phyloP scores from a whole-genome alignment of 2,329 filamentous ascomycete genomes.

The Beauveria rudraprayagi region DNA sequence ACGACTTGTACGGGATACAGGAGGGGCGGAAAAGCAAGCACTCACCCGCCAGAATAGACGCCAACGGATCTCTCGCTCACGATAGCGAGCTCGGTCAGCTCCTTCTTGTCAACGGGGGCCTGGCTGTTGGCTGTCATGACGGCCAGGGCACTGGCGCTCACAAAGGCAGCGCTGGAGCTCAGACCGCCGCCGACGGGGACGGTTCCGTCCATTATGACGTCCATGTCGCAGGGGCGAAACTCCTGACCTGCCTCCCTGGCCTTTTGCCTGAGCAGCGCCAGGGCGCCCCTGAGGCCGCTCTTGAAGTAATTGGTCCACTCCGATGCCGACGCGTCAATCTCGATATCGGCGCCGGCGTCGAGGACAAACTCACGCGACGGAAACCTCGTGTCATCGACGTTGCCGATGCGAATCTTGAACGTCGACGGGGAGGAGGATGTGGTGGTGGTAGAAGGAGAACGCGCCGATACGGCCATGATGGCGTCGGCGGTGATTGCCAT shows the following conservation, averaged over 20 bases:
- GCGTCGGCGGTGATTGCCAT: constrained; percentile 93
- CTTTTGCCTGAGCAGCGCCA: constrained; percentile 67
- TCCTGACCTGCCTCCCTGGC: constrained; percentile 35
- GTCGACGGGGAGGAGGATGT: constrained; percentile 20
- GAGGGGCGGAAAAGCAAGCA: neutral
- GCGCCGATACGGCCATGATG: constrained; percentile 67
- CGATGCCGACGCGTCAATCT: constrained; percentile 76
- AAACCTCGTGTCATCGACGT: constrained; percentile 73
- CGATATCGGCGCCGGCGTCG: constrained; percentile 51
- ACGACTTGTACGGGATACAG: neutral
- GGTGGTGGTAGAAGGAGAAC: constrained; percentile 18
- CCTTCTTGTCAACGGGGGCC: constrained; percentile 74
- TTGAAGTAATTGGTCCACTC: constrained; percentile 99
- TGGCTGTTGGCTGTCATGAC: constrained; percentile 82
- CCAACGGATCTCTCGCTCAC: constrained; percentile 91
- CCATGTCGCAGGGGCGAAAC: constrained; percentile 66
- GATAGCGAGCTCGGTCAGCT: constrained; percentile 85
- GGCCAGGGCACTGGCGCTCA: constrained; percentile 81
- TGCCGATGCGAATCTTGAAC: constrained; percentile 69
- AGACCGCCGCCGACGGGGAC: constrained; percentile 89
- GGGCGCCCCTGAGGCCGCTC: constrained; percentile 74
- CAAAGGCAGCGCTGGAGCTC: constrained; percentile 89
- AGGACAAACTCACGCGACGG: constrained; percentile 67
- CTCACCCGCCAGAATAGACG: constrained; percentile 89
- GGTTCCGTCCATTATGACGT: constrained; percentile 82